Evolutionary conservation across 1,284 basidiomycete genomes (phyloP), one percentile per base, ranked within the genome.

Genomic region (Hortiboletus rubellus): DNA sequence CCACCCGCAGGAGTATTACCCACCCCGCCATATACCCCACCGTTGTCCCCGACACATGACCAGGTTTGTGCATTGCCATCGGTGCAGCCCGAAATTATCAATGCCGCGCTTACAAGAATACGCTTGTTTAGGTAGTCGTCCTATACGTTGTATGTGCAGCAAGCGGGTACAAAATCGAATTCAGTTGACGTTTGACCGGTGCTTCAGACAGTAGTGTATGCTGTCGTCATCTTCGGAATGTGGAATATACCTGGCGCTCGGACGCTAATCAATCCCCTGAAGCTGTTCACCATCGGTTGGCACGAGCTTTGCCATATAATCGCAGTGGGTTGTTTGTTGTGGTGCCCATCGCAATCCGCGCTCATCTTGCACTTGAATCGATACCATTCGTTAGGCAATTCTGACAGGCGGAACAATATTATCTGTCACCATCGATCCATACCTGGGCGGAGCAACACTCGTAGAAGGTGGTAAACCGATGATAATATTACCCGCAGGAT

Each of bases 281-380:
- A 92, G 70, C 76, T 92, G 30, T 87, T 92, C 66, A 89, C 89
- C 50, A 91, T 92, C 61, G 90, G 90, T 41, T 89, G 83, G 82
- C 90, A 92, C 67, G 90, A 92, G 67, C 76, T 92, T n/a, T 92
- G 87, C 67, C 90, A 92, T 70, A 87, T 91, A 68, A 77, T 80
- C 54, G 82, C 84, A 48, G 90, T 91, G 63, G 57, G 86, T 76
- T 52, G 57, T 45, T 58, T 46, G 17, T 41, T 34, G 31, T 30
- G 17, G 31, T 52, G n/a, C 15, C 22, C 43, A 46, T 51, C 33
- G 31, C 17, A 18, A 55, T 47, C n/a, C 14, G 9, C 12, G 12
- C 59, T 61, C 50, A 65, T 53, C 49, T 52, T 49, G 37, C 18
- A n/a, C 48, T 44, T 24, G 43, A 50, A 53, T 59, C 38, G 33